Evolutionary conservation across 2,329 filamentous ascomycete species (phyloP).

Genomic region (Calonectria crousiana): DNA sequence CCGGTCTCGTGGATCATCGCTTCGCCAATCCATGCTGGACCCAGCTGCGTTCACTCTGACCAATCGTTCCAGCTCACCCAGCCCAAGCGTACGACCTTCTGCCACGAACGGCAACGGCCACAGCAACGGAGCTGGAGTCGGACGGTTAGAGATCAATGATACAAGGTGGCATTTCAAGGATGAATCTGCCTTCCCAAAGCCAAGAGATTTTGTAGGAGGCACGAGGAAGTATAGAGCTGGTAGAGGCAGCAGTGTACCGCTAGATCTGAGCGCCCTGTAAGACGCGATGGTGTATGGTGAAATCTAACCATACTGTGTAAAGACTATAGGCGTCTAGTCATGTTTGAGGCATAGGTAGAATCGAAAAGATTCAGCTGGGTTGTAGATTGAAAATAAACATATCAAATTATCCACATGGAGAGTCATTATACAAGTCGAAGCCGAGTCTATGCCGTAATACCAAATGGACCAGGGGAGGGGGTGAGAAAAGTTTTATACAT

Average conservation of each 20-base stretch:
- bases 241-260: slow-evolving; percentile 90
- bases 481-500: neutral
- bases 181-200: slow-evolving; percentile 85
- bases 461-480: neutral
- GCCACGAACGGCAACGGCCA: slow-evolving; percentile 45
- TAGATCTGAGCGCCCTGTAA: slow-evolving; percentile 78
- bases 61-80: slow-evolving; percentile 69
- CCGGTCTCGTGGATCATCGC: slow-evolving; percentile 58
- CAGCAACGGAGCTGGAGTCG: slow-evolving; percentile 37
- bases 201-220: slow-evolving; percentile 81
- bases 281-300: slow-evolving; percentile 25
- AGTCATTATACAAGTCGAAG: neutral
- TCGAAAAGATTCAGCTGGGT: slow-evolving; percentile 1
- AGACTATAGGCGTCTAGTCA: slow-evolving; percentile 4
- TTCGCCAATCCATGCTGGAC: slow-evolving; percentile 76
- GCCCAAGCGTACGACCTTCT: slow-evolving; percentile 53
- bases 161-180: slow-evolving; percentile 87
- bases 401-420: slow-evolving; percentile 13
- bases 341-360: slow-evolving; percentile 22
- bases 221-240: slow-evolving; percentile 88
- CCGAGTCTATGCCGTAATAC: neutral
- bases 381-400: slow-evolving; percentile 36
- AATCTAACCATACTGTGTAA: slow-evolving; percentile 13
- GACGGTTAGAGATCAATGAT: slow-evolving; percentile 76
- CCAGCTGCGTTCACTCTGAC: slow-evolving; percentile 81